Evolutionary conservation across 2,329 filamentous ascomycete genomes (phyloP).

Genomic region (Thielaviopsis cerberus): DNA sequence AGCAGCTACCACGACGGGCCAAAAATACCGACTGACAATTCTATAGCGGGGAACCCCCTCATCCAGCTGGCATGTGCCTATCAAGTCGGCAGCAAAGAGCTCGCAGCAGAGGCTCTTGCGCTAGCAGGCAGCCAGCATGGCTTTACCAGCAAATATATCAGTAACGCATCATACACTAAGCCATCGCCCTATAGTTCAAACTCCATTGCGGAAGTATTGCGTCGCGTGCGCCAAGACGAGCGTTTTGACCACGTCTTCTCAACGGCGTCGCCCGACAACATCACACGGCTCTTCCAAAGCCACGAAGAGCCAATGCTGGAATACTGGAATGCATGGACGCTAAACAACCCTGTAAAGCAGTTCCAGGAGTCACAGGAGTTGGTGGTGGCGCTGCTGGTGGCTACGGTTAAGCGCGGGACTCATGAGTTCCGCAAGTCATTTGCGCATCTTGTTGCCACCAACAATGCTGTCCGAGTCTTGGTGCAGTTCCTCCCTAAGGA

Average conservation of each 20-base stretch:
- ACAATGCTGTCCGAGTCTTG: slow-evolving; percentile 73
- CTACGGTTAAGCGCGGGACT: slow-evolving; percentile 36
- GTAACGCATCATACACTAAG: slow-evolving; percentile 52
- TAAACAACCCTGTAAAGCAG: slow-evolving; percentile 50
- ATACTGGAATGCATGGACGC: slow-evolving; percentile 79
- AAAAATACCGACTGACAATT: slow-evolving; percentile 6
- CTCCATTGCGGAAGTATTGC: slow-evolving; percentile 51
- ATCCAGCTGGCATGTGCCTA: slow-evolving; percentile 90
- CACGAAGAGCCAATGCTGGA: slow-evolving; percentile 56
- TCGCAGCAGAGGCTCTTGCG: slow-evolving; percentile 75
- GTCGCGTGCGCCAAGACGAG: slow-evolving; percentile 48
- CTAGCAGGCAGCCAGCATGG: slow-evolving; percentile 42
- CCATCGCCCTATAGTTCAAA: slow-evolving; percentile 39
- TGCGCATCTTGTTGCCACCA: slow-evolving; percentile 65
- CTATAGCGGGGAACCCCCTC: slow-evolving; percentile 66
- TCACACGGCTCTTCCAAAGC: slow-evolving; percentile 44
- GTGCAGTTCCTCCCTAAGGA: slow-evolving; percentile 56
- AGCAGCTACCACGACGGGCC: too few species aligned
- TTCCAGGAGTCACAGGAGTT: slow-evolving; percentile 54
- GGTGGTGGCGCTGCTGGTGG: slow-evolving; percentile 42
- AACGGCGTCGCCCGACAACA: slow-evolving; percentile 39
- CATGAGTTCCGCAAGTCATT: slow-evolving; percentile 68
- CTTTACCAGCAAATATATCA: slow-evolving; percentile 47
- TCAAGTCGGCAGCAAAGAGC: slow-evolving; percentile 66
- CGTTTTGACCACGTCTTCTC: slow-evolving; percentile 50